A percentile compares a stretch with the other conserved stretches of the same genome.
These are phyloP conservation scores for Ascocoryne sarcoides DNA, from an alignment of 2,329 filamentous ascomycete species.

Conservation along the genomic window DNA sequence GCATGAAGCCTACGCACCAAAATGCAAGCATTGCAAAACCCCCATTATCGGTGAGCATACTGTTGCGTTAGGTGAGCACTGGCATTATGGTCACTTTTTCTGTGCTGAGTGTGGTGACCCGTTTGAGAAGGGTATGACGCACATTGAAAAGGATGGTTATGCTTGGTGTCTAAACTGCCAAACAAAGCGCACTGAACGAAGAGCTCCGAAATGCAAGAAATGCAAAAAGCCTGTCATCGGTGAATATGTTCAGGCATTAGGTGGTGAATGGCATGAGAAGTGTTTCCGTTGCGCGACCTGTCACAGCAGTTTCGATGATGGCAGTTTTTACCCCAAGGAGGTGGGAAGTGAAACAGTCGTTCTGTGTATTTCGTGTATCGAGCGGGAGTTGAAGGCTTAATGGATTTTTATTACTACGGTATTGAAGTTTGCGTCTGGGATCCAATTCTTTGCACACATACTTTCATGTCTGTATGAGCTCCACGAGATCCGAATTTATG, in stretches of 20 bases:
- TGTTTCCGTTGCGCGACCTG: slow-evolving; percentile 77
- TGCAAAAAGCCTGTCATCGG: slow-evolving; percentile 82
- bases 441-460: slow-evolving; percentile 5
- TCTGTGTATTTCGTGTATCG: slow-evolving; percentile 52
- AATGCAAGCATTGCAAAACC: slow-evolving; percentile 93
- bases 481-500: too few species aligned
- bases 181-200: slow-evolving; percentile 81
- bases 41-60: slow-evolving; percentile 94
- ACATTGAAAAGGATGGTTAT: slow-evolving; percentile 92
- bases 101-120: slow-evolving; percentile 97
- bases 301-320: slow-evolving; percentile 51
- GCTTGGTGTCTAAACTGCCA: slow-evolving; percentile 95
- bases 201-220: slow-evolving; percentile 77
- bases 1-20: slow-evolving; percentile 86
- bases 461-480: slow-evolving; percentile 3
- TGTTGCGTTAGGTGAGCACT: slow-evolving; percentile 87
- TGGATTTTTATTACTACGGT: slow-evolving; percentile 3
- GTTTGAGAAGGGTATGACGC: slow-evolving; percentile 62
- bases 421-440: too few species aligned
- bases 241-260: slow-evolving; percentile 80
- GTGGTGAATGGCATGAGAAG: slow-evolving; percentile 84
- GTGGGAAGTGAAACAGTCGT: slow-evolving; percentile 43
- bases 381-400: slow-evolving; percentile 47
- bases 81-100: slow-evolving; percentile 97
- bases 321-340: slow-evolving; percentile 54